Percentiles rank a stretch among this genome's conserved stretches.
Evolutionary conservation across 2,329 filamentous ascomycete species (phyloP).

Genomic region (Fusarium floridanum): DNA sequence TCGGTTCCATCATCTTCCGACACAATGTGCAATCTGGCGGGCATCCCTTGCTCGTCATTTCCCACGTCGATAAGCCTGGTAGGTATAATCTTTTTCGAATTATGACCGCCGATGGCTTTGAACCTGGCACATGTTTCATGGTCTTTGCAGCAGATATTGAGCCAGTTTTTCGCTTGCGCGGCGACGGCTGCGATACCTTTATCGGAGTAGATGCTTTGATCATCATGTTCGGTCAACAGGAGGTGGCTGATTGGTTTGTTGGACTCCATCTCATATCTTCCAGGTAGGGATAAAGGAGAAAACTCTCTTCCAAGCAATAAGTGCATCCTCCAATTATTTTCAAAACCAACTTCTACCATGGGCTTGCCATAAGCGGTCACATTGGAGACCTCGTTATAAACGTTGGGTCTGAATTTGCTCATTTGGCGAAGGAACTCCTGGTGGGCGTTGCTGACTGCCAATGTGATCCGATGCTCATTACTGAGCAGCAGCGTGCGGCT

Average conservation of each 20-base stretch:
- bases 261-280: neutral
- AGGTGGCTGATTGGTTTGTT: neutral
- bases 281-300: neutral
- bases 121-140: neutral
- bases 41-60: neutral
- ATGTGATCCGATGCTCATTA: neutral
- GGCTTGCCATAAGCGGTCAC: neutral
- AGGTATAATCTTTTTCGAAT: neutral
- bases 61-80: neutral
- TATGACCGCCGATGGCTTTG: neutral
- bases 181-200: neutral
- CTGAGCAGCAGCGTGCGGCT: neutral
- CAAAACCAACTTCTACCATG: neutral
- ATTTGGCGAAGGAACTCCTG: neutral
- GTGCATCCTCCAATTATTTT: neutral
- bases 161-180: neutral
- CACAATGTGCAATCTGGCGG: neutral
- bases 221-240: neutral
- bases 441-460: neutral
- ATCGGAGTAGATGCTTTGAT: neutral
- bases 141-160: neutral
- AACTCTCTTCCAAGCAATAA: neutral
- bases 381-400: neutral
- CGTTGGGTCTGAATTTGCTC: neutral
- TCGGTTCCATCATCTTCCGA: neutral